Base-by-base conservation (phyloP, 208 protist genomes). In the Leptomonas pyrrhocoris region DNA sequence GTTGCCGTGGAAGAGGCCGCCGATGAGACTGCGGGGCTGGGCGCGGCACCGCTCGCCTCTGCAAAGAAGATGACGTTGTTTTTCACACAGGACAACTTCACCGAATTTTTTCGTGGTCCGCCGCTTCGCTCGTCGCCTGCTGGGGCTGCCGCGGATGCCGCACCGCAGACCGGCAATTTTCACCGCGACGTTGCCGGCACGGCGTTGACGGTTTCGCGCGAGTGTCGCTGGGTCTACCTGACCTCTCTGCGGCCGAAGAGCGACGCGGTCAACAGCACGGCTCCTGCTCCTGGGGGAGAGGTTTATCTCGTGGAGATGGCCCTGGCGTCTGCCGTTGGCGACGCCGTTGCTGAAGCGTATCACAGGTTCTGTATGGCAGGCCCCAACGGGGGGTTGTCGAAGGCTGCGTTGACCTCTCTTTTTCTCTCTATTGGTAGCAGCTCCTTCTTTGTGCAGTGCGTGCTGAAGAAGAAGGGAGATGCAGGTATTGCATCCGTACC, bases 41-140 rank as follows among this genome's bases (percentile, higher is more conserved):
- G n/a, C n/a, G n/a, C n/a, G n/a, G n/a, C n/a, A n/a, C n/a, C n/a
- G n/a, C n/a, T n/a, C n/a, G 19, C 19, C 30, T 45, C 55, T 9
- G 30, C 13, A 6, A 3, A 36, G 23, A 23, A 21, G 1, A 51
- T 40, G 18, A 55, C 42, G 15, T 8, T 40, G 27, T 50, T 56
- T 16, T 73, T 73, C 38, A 73, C 68, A 3, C 57, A 73, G 51
- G 57, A 66, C 25, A 66, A 66, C 68, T 73, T 73, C 31, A 21
- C 58, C 1, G 49, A 42, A 0, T 42, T 48, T 49, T 73, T 73
- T 15, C 1, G 56, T 31, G 2, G 18, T 28, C 11, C 42, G 8
- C 25, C n/a, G 4, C 21, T 25, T 28, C 42, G 15, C 28, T 2
- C n/a, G n/a, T n/a, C n/a, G n/a, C n/a, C n/a, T n/a, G n/a, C n/a